Percentiles rank a stretch among this genome's conserved stretches.
Evolutionary conservation across 805 yeast genomes (phyloP).

Genomic region (Dipodascus albidus): DNA sequence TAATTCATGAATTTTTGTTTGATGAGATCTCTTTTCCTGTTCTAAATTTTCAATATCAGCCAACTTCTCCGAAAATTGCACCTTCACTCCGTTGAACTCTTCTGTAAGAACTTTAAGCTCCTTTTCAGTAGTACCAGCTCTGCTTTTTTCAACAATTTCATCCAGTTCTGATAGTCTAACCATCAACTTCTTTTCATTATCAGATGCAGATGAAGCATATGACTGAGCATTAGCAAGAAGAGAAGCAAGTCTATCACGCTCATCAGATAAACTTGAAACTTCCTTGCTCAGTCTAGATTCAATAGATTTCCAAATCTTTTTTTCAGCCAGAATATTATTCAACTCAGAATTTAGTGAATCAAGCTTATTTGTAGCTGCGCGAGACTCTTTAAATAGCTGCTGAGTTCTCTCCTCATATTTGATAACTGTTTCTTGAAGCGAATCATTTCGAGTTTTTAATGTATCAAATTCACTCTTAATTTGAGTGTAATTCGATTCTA

Average conservation of each 20-base stretch:
- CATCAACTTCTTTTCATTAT: constrained; percentile 37
- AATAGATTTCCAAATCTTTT: constrained; percentile 35
- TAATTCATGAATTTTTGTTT: neutral
- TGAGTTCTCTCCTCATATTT: constrained; percentile 41
- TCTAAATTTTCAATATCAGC: neutral
- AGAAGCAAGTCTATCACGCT: constrained; percentile 45
- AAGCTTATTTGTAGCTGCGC: constrained; percentile 37
- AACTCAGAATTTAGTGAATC: constrained; percentile 36
- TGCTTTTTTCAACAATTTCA: constrained; percentile 33
- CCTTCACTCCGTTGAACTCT: neutral
- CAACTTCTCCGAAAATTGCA: neutral
- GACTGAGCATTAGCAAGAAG: constrained; percentile 51
- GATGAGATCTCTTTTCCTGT: neutral
- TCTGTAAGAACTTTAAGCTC: neutral
- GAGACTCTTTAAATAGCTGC: constrained; percentile 40
- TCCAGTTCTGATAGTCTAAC: constrained; percentile 38
- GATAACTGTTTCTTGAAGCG: constrained; percentile 32
- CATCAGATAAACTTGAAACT: constrained; percentile 40
- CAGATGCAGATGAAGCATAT: constrained; percentile 49
- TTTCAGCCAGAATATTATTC: constrained; percentile 43
- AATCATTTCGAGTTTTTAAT: constrained; percentile 29
- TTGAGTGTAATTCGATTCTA: constrained; percentile 30
- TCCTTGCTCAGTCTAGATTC: constrained; percentile 44
- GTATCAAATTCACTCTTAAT: constrained; percentile 36
- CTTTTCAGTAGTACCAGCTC: neutral